These are phyloP conservation scores for Ampelomyces quisqualis DNA, from an alignment of 2,329 filamentous ascomycete genomes.

Conservation along the genomic window DNA sequence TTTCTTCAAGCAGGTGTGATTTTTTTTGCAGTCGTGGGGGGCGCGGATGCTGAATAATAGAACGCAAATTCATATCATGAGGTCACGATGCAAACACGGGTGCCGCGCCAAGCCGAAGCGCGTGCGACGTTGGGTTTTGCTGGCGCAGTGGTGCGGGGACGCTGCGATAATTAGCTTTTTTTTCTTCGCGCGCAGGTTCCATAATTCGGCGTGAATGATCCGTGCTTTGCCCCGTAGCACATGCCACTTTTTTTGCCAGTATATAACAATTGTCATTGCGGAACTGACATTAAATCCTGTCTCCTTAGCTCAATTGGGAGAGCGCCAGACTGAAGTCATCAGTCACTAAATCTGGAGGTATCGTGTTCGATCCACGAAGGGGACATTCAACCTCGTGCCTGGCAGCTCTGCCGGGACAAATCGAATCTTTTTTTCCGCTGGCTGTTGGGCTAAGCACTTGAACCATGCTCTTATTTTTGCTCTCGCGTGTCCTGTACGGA, in stretches of 20 bases:
- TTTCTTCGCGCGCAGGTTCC: background rate
- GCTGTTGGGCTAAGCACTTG: no score
- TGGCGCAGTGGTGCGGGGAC: background rate
- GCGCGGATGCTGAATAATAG: no score
- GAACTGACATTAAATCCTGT: slow-evolving; percentile 18
- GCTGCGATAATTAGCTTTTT: no score
- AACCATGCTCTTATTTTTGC: no score
- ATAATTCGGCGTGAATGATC: background rate
- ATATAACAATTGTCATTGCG: background rate
- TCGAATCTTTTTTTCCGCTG: slow-evolving; percentile 19
- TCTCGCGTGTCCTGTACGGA: no score
- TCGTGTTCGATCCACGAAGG: slow-evolving; percentile 36
- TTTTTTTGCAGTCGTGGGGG: background rate
- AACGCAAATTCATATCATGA: no score
- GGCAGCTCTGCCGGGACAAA: slow-evolving; percentile 10
- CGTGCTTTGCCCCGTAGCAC: background rate
- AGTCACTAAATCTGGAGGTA: slow-evolving; percentile 36
- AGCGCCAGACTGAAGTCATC: slow-evolving; percentile 36
- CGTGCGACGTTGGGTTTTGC: background rate
- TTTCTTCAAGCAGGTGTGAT: background rate
- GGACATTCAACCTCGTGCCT: slow-evolving; percentile 21
- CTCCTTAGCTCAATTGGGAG: slow-evolving; percentile 37
- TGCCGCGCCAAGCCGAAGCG: slow-evolving; percentile 16
- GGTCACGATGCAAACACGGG: slow-evolving; percentile 15
- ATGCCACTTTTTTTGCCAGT: no score